Evolutionary conservation across 192 early-diverging fungal genomes (phyloP).

Genomic region (Dissophora globulifera): DNA sequence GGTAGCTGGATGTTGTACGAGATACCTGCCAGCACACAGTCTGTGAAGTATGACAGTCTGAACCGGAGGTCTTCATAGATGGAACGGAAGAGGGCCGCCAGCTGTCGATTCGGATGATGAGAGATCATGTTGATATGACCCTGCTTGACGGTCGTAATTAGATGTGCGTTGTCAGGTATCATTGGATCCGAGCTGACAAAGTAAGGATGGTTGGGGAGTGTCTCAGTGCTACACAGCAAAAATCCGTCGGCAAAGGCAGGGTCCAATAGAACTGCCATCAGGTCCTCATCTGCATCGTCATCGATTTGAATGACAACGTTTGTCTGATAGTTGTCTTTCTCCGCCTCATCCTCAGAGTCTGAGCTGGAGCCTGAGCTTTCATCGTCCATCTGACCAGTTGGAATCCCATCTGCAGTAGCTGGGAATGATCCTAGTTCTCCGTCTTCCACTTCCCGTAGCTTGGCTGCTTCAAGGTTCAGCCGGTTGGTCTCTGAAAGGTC

Average conservation of each 20-base stretch:
- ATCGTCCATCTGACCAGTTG: slow-evolving; percentile 23
- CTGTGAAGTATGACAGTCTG: slow-evolving; percentile 68
- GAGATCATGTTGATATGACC: slow-evolving; percentile 61
- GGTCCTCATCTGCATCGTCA: slow-evolving; percentile 83
- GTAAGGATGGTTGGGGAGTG: slow-evolving; percentile 51
- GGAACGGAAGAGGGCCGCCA: slow-evolving; percentile 71
- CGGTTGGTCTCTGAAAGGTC: slow-evolving; percentile 72
- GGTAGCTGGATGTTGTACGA: slow-evolving; percentile 70
- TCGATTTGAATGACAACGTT: slow-evolving; percentile 81
- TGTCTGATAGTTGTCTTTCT: slow-evolving; percentile 49
- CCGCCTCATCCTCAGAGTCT: slow-evolving; percentile 41
- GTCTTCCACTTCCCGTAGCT: slow-evolving; percentile 43
- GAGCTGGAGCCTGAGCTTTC: slow-evolving; percentile 36
- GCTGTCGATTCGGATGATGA: slow-evolving; percentile 80
- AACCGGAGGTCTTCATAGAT: slow-evolving; percentile 74
- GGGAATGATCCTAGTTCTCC: slow-evolving; percentile 19
- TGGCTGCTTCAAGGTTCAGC: slow-evolving; percentile 64
- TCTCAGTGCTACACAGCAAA: slow-evolving; percentile 69
- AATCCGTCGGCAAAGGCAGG: slow-evolving; percentile 70
- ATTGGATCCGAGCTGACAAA: slow-evolving; percentile 51
- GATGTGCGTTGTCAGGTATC: slow-evolving; percentile 59
- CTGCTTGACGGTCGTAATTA: slow-evolving; percentile 72
- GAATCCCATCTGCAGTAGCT: slow-evolving; percentile 27
- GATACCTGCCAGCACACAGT: slow-evolving; percentile 74
- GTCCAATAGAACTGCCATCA: slow-evolving; percentile 66